Evolutionary conservation across 106 monocot genomes (phyloP), one percentile per base, ranked within the genome.

Genomic region (Platanthera zijinensis): DNA sequence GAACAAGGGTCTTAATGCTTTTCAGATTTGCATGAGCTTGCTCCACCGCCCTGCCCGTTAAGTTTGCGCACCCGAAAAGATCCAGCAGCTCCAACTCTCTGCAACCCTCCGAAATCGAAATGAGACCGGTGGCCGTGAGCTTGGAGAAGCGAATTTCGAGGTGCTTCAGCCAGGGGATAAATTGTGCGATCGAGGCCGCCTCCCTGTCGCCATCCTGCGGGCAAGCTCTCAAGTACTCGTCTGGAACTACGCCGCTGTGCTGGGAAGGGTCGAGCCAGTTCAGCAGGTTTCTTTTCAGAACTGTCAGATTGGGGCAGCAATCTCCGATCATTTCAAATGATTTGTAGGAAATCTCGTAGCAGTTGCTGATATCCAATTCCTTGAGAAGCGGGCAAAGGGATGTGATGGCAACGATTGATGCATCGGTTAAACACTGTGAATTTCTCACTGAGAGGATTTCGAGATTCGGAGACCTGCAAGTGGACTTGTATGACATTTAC

Each of bases 191-290:
- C 17, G 83, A 54, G 50, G 72, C 50, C 32, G 97, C 97, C 68
- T 97, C 93, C 56, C 62, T 54, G 47, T 93, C 93, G 56, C 93
- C 93, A 85, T 96, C 96, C 80, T 96, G 93, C 15, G 96, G 96
- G 56, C 89, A 86, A 10, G 84, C 78, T 74, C 86, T 78, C 19
- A 97, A 63, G 51, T 97, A 93, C 45, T 86, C 89, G 11, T 84
- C 79, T 17, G 97, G 93, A 48, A 97, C 86, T 61, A 94, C 78
- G 7, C 93, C 97, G 0, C 83, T 50, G 79, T 97, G 94, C 79
- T 97, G 91, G 17, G 97, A 94, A 17, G 97, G 91, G 76, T 97
- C 97, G 13, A 94, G 81, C 97, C 97, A 97, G 76, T 97, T 97
- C 81, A 97, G 74, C 45, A 91, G 51, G 67, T 97, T 89, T 72